These are phyloP conservation scores for Populus trichocarpa DNA, from an alignment of 441 rosid genomes.

Conservation along the genomic window DNA sequence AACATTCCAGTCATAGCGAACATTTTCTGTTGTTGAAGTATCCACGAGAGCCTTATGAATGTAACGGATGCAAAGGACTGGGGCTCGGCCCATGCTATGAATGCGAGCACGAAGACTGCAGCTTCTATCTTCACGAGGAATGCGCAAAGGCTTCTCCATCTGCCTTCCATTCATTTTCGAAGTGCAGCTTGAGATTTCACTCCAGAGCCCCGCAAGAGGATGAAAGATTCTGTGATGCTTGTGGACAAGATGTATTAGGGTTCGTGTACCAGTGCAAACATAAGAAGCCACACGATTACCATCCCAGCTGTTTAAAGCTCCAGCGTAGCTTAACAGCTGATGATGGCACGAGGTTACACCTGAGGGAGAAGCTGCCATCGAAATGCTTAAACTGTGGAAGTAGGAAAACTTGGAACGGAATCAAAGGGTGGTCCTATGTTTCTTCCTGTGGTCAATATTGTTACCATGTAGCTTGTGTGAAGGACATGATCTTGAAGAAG, in stretches of 20 bases:
- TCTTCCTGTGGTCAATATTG: background rate
- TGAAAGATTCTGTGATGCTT: conserved; percentile 22
- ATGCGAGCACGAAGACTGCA: conserved; percentile 20
- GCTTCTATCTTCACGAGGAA: conserved; percentile 27
- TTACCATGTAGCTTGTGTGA: conserved; percentile 4
- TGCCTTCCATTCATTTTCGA: conserved; percentile 17
- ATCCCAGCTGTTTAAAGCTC: conserved; percentile 28
- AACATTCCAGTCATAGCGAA: conserved; percentile 12
- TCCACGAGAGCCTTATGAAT: conserved; percentile 22
- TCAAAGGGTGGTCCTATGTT: background rate
- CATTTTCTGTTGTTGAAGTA: conserved; percentile 12
- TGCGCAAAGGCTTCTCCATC: conserved; percentile 20
- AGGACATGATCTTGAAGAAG: background rate
- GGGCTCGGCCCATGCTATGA: conserved; percentile 22
- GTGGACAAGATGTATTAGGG: conserved; percentile 22
- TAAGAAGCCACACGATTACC: conserved; percentile 12
- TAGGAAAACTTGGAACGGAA: background rate
- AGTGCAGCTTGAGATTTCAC: conserved; percentile 20
- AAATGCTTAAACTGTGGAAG: conserved; percentile 1
- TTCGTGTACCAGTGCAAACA: conserved; percentile 24
- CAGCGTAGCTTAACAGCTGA: background rate
- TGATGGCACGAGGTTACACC: background rate
- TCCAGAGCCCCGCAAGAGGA: background rate
- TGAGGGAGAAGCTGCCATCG: background rate
- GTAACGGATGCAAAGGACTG: conserved; percentile 35